phyloP scores from a whole-genome alignment of 2,329 filamentous ascomycete genomes.

The Paraphaeosphaeria minitans region DNA sequence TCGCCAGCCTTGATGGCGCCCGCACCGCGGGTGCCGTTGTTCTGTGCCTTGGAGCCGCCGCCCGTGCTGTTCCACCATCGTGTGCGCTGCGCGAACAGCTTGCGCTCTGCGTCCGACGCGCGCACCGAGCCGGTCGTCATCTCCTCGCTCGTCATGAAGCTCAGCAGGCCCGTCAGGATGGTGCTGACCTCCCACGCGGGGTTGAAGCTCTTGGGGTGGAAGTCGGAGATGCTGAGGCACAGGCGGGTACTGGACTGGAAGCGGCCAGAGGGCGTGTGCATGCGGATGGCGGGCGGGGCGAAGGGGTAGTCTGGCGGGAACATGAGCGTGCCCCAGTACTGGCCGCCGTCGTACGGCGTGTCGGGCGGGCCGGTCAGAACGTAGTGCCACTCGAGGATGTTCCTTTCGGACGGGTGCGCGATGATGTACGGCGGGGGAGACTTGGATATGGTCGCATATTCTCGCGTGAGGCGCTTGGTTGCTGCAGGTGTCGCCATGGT shows the following conservation, averaged over 20 bases:
- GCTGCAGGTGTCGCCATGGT: slow-evolving; percentile 49
- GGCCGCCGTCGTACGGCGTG: slow-evolving; percentile 90
- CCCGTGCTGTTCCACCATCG: slow-evolving; percentile 98
- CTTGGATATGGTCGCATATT: slow-evolving; percentile 68
- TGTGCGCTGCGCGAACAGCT: slow-evolving; percentile 74
- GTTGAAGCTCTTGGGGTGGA: slow-evolving; percentile 97
- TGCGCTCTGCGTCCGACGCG: slow-evolving; percentile 76
- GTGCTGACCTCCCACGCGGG: slow-evolving; percentile 98
- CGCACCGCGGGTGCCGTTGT: slow-evolving; percentile 59
- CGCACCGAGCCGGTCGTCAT: slow-evolving; percentile 95
- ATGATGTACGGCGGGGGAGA: slow-evolving; percentile 88
- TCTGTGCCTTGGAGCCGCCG: slow-evolving; percentile 70
- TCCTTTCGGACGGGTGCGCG: slow-evolving; percentile 86
- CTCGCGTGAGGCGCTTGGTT: slow-evolving; percentile 60
- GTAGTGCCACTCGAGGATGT: slow-evolving; percentile 96
- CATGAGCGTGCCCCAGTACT: slow-evolving; percentile 97
- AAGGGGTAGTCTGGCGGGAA: slow-evolving; percentile 98
- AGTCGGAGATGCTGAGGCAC: slow-evolving; percentile 95
- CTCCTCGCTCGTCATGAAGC: slow-evolving; percentile 98
- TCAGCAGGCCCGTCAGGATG: slow-evolving; percentile 89
- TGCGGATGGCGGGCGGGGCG: slow-evolving; percentile 94
- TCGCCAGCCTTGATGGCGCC: slow-evolving; percentile 85
- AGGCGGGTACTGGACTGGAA: slow-evolving; percentile 92
- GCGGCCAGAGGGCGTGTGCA: slow-evolving; percentile 96
- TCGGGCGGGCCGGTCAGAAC: slow-evolving; percentile 92